Evolutionary conservation across 2,329 filamentous ascomycete species (phyloP), one percentile per base, ranked within the genome.

Genomic region (Xylaria sp.): DNA sequence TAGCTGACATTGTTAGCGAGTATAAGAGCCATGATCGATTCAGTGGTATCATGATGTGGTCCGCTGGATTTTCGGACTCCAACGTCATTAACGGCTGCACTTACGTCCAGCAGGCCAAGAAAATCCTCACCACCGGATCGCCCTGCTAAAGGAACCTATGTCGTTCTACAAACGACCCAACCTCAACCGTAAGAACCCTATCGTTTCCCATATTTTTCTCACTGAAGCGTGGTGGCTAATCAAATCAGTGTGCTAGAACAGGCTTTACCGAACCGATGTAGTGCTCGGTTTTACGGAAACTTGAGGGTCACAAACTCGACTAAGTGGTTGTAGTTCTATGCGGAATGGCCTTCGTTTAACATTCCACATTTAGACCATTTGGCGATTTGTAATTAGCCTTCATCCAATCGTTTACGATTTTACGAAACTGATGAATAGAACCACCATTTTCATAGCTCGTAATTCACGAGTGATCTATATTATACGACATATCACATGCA

Each of bases 41-140:
- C 60, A 78, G 79, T 13, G 79, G 79, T 25, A 71, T 81, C 64
- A 81, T 81, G 81, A 79, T 82, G 77, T 83, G 81, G 80, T 76
- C 76, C 28, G 81, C 81, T 9, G 80, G 79, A 1, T 82, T 80
- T 66, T 81, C 80, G 0, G 81, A 83, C 71, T 67, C 70, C 12
- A 74, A 75, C 25, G 69, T 73, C 20, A 63, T 74, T 61, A 76
- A 81, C 65, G 79, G 78, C 3, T 82, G 80, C 73, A 83, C 74
- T 18, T 83, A 81, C 64, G 80, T 80, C n/a, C 80, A 83, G 69
- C 66, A 80, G 66, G 79, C 75, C 2, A 78, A 81, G 72, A 74
- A 69, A 5, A 82, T 83, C 60, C 70, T 82, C 41, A 70, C 62
- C 8, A 77, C 73, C 18, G 78, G 79, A 20, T 68, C 72, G 1